Conservation (phyloP, 306 rosid genomes). For the Echinosophora koreensis region DNA sequence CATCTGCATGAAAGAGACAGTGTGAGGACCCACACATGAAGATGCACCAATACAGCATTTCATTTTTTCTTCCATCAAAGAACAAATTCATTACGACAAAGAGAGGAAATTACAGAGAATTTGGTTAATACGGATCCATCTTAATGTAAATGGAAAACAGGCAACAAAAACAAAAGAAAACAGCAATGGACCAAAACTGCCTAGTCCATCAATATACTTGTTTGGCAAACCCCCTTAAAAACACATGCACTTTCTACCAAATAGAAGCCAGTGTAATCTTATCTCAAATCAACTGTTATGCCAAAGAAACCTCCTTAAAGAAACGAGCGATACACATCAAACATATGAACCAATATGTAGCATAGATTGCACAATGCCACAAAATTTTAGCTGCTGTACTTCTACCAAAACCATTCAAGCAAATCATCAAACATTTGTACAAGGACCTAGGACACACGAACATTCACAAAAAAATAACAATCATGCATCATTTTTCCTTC, state of each 20-base stretch:
- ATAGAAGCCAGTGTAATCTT: neutral
- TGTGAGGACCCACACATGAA: slow-evolving; percentile 28
- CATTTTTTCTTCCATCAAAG: neutral
- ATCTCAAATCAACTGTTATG: neutral
- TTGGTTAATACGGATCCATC: neutral
- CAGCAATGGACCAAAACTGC: neutral
- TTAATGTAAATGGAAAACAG: neutral
- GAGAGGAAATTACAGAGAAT: neutral
- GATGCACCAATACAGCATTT: neutral
- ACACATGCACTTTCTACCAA: neutral
- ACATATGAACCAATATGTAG: neutral
- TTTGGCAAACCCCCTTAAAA: neutral
- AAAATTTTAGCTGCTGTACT: neutral
- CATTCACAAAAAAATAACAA: neutral
- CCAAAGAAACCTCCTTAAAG: neutral
- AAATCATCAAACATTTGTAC: too few species aligned
- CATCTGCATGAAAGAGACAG: slow-evolving; percentile 59
- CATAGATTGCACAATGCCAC: neutral
- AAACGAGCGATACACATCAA: neutral
- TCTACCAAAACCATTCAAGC: neutral
- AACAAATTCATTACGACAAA: neutral
- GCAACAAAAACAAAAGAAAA: neutral
- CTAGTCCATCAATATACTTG: neutral
- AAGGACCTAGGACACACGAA: neutral
- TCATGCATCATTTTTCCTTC: neutral